A percentile compares a stretch with the other conserved stretches of the same genome.
Evolutionary conservation across 2,329 filamentous ascomycete genomes (phyloP).

Genomic region (Arachnomyces sp.): DNA sequence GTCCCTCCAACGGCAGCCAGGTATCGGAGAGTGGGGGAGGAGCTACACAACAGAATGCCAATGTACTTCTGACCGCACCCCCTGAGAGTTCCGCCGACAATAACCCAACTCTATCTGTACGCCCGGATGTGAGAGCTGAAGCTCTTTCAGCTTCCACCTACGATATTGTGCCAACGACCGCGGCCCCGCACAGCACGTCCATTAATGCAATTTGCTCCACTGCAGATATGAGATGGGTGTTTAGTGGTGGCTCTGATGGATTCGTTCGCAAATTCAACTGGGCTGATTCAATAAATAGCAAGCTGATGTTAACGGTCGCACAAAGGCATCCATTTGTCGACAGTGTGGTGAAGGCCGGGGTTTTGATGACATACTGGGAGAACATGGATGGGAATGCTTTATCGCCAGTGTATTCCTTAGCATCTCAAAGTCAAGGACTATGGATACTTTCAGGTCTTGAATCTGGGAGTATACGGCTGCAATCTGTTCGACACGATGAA

Average conservation of each 20-base stretch:
- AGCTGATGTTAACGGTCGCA: slow-evolving; percentile 84
- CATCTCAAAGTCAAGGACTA: slow-evolving; percentile 77
- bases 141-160: slow-evolving; percentile 73
- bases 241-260: slow-evolving; percentile 87
- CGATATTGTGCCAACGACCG: slow-evolving; percentile 95
- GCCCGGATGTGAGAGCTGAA: slow-evolving; percentile 63
- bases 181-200: slow-evolving; percentile 88
- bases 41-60: slow-evolving; percentile 37
- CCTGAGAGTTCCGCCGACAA: slow-evolving; percentile 30
- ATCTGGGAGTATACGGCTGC: slow-evolving; percentile 84
- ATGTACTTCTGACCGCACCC: slow-evolving; percentile 41
- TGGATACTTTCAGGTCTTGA: slow-evolving; percentile 90
- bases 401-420: slow-evolving; percentile 92
- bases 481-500: slow-evolving; percentile 88
- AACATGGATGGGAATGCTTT: slow-evolving; percentile 71
- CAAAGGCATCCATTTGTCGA: slow-evolving; percentile 96
- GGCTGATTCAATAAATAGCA: slow-evolving; percentile 87
- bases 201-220: slow-evolving; percentile 90
- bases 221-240: slow-evolving; percentile 88
- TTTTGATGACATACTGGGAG: slow-evolving; percentile 95
- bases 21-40: slow-evolving; percentile 28
- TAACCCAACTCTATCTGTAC: slow-evolving; percentile 20
- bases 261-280: slow-evolving; percentile 98
- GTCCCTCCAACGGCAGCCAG: slow-evolving; percentile 33
- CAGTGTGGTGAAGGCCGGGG: slow-evolving; percentile 89